Conservation (phyloP, 2,329 filamentous ascomycete species). For the Beauveria sp. region DNA sequence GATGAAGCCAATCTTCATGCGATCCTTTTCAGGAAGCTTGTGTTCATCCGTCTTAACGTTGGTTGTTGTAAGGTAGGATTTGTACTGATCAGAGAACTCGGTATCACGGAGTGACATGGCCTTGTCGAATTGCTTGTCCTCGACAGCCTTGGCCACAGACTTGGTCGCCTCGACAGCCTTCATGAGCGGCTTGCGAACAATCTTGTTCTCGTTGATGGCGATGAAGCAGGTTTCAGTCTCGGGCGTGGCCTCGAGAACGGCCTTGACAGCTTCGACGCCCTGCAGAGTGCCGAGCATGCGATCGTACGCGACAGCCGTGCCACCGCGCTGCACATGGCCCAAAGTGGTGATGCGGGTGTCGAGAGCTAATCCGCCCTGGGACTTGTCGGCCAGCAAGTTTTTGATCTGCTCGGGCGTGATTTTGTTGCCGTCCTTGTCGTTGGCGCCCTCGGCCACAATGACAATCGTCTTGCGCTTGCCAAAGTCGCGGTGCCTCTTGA, state of each 20-base stretch:
- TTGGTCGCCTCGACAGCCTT: slow-evolving; percentile 83
- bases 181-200: slow-evolving; percentile 81
- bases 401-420: slow-evolving; percentile 79
- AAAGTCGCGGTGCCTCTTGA: slow-evolving; percentile 70
- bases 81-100: slow-evolving; percentile 89
- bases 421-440: slow-evolving; percentile 75
- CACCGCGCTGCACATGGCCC: slow-evolving; percentile 95
- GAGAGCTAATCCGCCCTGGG: slow-evolving; percentile 59
- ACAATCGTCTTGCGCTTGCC: slow-evolving; percentile 98
- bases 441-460: slow-evolving; percentile 91
- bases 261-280: slow-evolving; percentile 88
- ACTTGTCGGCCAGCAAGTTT: slow-evolving; percentile 71
- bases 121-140: slow-evolving; percentile 74
- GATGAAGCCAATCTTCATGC: slow-evolving; percentile 90
- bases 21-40: slow-evolving; percentile 64
- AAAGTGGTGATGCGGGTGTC: slow-evolving; percentile 94
- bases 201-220: slow-evolving; percentile 96
- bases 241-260: slow-evolving; percentile 81
- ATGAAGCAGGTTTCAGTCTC: slow-evolving; percentile 91
- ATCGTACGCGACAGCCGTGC: slow-evolving; percentile 87
- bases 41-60: slow-evolving; percentile 65
- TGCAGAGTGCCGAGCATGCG: slow-evolving; percentile 88
- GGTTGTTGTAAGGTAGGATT: slow-evolving; percentile 85
- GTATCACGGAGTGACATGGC: slow-evolving; percentile 87
- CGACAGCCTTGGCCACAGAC: slow-evolving; percentile 73